Percentiles rank a stretch among this genome's conserved stretches.
Evolutionary conservation across 441 rosid genomes (phyloP).

Genomic region (Monsonia emarginata): DNA sequence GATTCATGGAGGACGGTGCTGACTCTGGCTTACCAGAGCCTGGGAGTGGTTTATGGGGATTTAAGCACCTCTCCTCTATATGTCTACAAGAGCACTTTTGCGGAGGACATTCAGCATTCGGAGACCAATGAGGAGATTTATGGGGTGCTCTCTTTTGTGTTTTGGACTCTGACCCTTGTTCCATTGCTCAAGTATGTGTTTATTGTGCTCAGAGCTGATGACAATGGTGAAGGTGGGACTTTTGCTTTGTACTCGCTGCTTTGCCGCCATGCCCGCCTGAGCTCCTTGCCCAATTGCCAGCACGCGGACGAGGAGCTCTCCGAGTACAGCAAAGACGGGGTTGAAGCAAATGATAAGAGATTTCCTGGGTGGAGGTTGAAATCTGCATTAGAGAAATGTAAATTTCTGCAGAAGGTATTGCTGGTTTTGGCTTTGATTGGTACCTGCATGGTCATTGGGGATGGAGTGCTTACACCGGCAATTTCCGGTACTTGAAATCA

Average conservation of each 20-base stretch:
- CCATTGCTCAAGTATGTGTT: constrained; percentile 86
- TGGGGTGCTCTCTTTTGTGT: constrained; percentile 81
- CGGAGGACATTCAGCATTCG: constrained; percentile 77
- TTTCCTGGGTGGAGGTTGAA: constrained; percentile 37
- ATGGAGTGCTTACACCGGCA: constrained; percentile 92
- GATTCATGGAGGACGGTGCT: constrained; percentile 67
- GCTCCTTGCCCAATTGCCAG: constrained; percentile 85
- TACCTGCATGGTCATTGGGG: constrained; percentile 98
- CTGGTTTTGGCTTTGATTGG: constrained; percentile 80
- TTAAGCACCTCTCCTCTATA: constrained; percentile 86
- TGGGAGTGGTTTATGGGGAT: constrained; percentile 93
- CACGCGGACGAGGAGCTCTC: constrained; percentile 84
- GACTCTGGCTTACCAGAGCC: constrained; percentile 83
- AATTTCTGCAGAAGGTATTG: constrained; percentile 69
- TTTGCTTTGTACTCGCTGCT: constrained; percentile 82
- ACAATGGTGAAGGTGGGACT: constrained; percentile 94
- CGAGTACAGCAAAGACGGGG: constrained; percentile 68
- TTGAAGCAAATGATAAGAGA: constrained; percentile 43
- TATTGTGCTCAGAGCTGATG: constrained; percentile 81
- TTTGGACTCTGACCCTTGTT: constrained; percentile 88
- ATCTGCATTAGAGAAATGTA: constrained; percentile 61
- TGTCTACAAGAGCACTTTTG: constrained; percentile 84
- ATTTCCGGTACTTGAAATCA: constrained; percentile 54
- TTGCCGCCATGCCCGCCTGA: constrained; percentile 82
- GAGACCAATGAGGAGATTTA: constrained; percentile 79